Evolutionary conservation across 2,329 filamentous ascomycete species (phyloP).

Genomic region (Podosphaera fusca): DNA sequence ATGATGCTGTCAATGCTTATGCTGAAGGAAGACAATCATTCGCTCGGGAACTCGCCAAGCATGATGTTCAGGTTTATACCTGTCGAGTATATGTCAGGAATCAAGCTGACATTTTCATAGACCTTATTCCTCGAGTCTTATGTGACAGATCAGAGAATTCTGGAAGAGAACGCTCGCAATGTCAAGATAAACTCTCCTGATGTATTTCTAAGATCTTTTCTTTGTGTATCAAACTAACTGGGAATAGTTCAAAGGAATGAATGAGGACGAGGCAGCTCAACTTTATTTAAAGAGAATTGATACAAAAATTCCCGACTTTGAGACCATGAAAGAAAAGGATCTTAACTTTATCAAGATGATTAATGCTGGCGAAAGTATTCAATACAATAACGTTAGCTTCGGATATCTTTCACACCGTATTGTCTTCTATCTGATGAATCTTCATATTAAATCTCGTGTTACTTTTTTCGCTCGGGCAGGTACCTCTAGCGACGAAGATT

Average conservation of each 20-base stretch:
- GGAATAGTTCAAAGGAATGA: constrained; percentile 67
- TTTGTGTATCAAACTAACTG: constrained; percentile 4
- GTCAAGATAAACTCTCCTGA: constrained; percentile 97
- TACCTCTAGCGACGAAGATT: constrained; percentile 66
- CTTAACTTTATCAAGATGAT: constrained; percentile 99
- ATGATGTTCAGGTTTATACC: constrained; percentile 56
- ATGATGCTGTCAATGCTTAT: constrained; percentile 90
- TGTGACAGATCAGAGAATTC: constrained; percentile 79
- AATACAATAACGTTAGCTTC: constrained; percentile 93
- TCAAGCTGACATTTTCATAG: constrained; percentile 20
- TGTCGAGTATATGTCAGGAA: neutral
- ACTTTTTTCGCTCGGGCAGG: constrained; percentile 86
- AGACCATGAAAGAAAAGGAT: constrained; percentile 86
- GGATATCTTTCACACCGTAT: constrained; percentile 93
- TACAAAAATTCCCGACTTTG: constrained; percentile 81
- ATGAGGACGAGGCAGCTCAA: constrained; percentile 72
- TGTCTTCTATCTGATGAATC: constrained; percentile 91
- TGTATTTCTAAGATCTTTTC: constrained; percentile 23
- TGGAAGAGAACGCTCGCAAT: constrained; percentile 87
- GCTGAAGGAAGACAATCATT: constrained; percentile 60
- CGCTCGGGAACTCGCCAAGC: constrained; percentile 92
- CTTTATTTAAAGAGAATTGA: constrained; percentile 80
- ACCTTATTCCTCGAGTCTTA: constrained; percentile 93
- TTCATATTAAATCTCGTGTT: constrained; percentile 85
- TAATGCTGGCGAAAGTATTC: constrained; percentile 78